Evolutionary conservation across 1,284 basidiomycete genomes (phyloP), one percentile per base, ranked within the genome.

Genomic region (Mycena citricolor): DNA sequence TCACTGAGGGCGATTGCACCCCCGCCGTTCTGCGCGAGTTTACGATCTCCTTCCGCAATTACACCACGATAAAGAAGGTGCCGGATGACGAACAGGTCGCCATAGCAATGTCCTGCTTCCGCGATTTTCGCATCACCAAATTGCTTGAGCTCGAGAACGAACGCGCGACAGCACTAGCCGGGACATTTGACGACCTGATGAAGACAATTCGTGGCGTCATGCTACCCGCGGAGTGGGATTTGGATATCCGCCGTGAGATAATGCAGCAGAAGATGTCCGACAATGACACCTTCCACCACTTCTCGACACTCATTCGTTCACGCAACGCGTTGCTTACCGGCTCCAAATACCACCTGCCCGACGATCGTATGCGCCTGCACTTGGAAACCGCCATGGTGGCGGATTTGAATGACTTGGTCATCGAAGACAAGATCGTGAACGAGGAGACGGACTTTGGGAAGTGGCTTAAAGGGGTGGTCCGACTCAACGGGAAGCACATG

Each of bases 341-440:
- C 30, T 39, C 43, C 25, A 5, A 19, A 12, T 22, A 16, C 23
- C 30, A 33, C 19, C 12, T 44, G 19, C 21, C 28, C 31, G 19
- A 32, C 17, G 24, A 12, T 14, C 17, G 13, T 8, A 1, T 44
- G 23, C 29, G 30, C 16, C 19, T 13, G 7, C 16, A 26, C 4
- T 31, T 44, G 12, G 43, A 44, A 12, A 20, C 43, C 4, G 30
- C 26, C 17, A 44, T 44, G 43, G 10, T 21, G 6, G 5, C 11
- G 1, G 36, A 39, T n/a, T 37, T 44, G 14, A 8, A 17, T 13
- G 43, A 44, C 10, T 35, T 37, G 17, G 6, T 23, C 10, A 14
- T 16, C n/a, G 28, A 30, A 28, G 22, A 43, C 1, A 30, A 16
- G 16, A 32, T 19, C 20, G 29, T 20, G 3, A 11, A 13, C 1